phyloP scores from a whole-genome alignment of 1,284 basidiomycete genomes.

The Xerocomus minutiporus region DNA sequence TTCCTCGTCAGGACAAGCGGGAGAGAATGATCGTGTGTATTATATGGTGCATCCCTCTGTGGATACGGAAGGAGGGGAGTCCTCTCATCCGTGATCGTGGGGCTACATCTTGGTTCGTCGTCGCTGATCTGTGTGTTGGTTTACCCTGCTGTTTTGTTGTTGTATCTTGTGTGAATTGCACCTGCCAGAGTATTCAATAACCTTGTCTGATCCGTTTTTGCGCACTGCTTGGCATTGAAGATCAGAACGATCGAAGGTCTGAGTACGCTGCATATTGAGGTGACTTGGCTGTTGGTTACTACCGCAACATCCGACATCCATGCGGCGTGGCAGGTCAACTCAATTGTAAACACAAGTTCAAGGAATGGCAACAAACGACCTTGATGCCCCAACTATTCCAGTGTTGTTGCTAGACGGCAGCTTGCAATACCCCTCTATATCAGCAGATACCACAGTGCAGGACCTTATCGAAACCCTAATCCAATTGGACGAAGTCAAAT shows the following conservation, averaged over 20 bases:
- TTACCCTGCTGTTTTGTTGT: conserved; percentile 6
- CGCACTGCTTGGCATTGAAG: too few species aligned
- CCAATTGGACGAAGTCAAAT: conserved; percentile 43
- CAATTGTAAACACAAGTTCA: neutral
- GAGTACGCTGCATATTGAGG: neutral
- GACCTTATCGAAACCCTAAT: conserved; percentile 55
- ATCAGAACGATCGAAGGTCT: neutral
- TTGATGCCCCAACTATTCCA: conserved; percentile 52
- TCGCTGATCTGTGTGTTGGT: conserved; percentile 8
- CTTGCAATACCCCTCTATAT: conserved; percentile 59
- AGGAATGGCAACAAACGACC: conserved; percentile 29
- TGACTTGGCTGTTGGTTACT: neutral
- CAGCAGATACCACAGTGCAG: conserved; percentile 47
- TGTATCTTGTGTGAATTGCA: conserved; percentile 12
- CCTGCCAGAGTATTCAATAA: neutral
- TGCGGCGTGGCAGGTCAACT: neutral
- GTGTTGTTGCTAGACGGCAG: conserved; percentile 53
- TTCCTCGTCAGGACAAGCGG: conserved; percentile 45
- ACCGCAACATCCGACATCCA: conserved; percentile 3
- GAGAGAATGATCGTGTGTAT: conserved; percentile 61
- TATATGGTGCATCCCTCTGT: conserved; percentile 82
- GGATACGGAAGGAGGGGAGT: conserved; percentile 53
- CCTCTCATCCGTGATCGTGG: conserved; percentile 31
- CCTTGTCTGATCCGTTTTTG: neutral
- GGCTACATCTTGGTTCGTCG: neutral